These are phyloP conservation scores for Sporodiniella umbellata DNA, from an alignment of 371 early-diverging fungal species.

Conservation along the genomic window DNA sequence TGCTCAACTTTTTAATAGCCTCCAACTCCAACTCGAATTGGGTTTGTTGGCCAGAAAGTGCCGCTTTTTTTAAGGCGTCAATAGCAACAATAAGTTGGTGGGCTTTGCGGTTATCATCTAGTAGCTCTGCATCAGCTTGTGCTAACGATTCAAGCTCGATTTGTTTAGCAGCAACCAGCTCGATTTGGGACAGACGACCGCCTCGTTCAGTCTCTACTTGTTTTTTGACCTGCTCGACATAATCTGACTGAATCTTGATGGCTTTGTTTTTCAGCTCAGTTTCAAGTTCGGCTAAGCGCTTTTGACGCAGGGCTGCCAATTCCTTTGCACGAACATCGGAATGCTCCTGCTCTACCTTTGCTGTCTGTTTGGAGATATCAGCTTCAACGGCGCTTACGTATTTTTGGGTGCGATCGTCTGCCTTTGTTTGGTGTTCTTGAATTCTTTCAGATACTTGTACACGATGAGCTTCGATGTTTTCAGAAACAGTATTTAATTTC, in stretches of 20 bases:
- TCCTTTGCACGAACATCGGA: constrained; percentile 27
- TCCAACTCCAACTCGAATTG: constrained; percentile 73
- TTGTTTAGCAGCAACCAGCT: constrained; percentile 73
- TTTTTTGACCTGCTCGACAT: constrained; percentile 66
- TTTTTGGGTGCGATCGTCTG: constrained; percentile 29
- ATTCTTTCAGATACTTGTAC: constrained; percentile 17
- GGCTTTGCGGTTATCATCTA: constrained; percentile 53
- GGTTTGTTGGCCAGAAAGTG: constrained; percentile 34
- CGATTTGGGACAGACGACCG: constrained; percentile 85
- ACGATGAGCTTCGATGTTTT: constrained; percentile 10
- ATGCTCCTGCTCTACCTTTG: constrained; percentile 22
- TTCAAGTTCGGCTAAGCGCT: constrained; percentile 29
- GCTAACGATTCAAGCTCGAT: constrained; percentile 67
- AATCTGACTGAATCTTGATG: constrained; percentile 52
- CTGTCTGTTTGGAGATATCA: constrained; percentile 33
- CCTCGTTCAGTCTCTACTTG: constrained; percentile 89
- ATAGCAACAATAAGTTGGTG: constrained; percentile 55
- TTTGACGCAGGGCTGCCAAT: constrained; percentile 41
- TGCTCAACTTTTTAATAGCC: constrained; percentile 43
- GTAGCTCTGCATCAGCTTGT: constrained; percentile 57
- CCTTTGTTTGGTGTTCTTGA: constrained; percentile 16
- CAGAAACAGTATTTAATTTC: constrained; percentile 1
- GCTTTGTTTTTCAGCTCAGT: constrained; percentile 49
- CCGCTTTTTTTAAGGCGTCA: constrained; percentile 51
- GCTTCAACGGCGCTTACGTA: constrained; percentile 38